Percentiles rank a stretch among this genome's conserved stretches.
phyloP scores from a whole-genome alignment of 257 asterid species.

The Fraxinus americana region DNA sequence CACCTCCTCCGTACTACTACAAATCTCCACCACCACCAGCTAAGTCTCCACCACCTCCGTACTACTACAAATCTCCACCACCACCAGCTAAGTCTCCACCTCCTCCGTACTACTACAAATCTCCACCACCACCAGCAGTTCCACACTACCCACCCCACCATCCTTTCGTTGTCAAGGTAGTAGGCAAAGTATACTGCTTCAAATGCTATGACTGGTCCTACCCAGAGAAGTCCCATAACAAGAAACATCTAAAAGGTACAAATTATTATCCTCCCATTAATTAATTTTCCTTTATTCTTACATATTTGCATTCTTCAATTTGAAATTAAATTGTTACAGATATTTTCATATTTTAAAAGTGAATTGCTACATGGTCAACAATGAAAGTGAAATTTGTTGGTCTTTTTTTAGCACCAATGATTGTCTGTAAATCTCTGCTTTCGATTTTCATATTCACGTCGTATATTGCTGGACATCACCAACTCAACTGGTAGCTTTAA shows the following conservation, averaged over 20 bases:
- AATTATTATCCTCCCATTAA: background rate
- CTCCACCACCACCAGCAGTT: constrained; percentile 12
- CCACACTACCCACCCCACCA: constrained; percentile 46
- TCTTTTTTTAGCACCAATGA: background rate
- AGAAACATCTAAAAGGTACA: constrained; percentile 77
- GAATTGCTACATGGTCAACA: background rate
- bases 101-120: constrained; percentile 25
- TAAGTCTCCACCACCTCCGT: no score
- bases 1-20: constrained; percentile 18
- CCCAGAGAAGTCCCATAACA: constrained; percentile 67
- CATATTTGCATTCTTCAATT: background rate
- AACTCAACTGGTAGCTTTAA: background rate
- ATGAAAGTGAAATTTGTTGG: background rate
- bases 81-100: constrained; percentile 21
- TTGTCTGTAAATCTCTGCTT: background rate
- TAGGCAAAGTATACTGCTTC: constrained; percentile 77
- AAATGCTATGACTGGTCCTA: constrained; percentile 62
- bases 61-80: constrained; percentile 33
- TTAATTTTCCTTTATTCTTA: background rate
- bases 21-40: constrained; percentile 9
- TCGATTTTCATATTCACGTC: background rate
- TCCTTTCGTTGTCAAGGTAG: constrained; percentile 55
- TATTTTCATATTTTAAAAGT: background rate
- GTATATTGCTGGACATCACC: background rate
- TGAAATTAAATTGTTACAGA: background rate